Evolutionary conservation across 73 alveolate genomes (phyloP), one percentile per base, ranked within the genome.

Genomic region (Paramecium sonneborni): DNA sequence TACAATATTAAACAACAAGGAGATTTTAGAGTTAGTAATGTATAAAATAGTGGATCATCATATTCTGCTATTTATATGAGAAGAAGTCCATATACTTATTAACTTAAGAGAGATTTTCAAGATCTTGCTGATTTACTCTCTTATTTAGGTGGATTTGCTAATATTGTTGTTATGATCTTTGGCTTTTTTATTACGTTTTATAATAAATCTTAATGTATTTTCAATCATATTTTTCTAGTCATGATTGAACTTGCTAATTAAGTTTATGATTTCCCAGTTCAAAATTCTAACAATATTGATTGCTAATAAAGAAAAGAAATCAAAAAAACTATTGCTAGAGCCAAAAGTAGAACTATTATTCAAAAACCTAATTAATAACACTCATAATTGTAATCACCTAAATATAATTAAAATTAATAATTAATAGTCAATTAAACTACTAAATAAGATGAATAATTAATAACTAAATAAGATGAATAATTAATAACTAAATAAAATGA

Each of bases 111-210:
- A 74, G 56, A 74, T 34, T 74, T 74, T 34, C 26, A 74, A 18
- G 56, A 74, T 37, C 20, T 74, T 5, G 87, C 56, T 74, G 58
- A 74, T 74, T 74, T 74, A n/a, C 57, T 74, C n/a, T 74, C 87
- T 1, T 74, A 74, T 20, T n/a, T 74, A 1, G 87, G 87, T 8
- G 87, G 87, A 1, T 74, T 74, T 39, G 58, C 58, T 21, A 74
- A 74, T n/a, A 74, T 39, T 3, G 44, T 74, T 1, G 87, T 74
- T 5, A 34, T 74, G 44, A 34, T 74, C 5, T 74, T 74, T 7
- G 87, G 87, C 12, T 74, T 28, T 20, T 34, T 74, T 3, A 37
- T 74, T 21, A 18, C 67, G 32, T 74, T 37, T 37, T 74, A 74
- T 34, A 74, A 74, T 74, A 74, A 39, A 34, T 74, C 56, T 6